Conservation (phyloP, 2,329 filamentous ascomycete species). For the Madurella fahalii region DNA sequence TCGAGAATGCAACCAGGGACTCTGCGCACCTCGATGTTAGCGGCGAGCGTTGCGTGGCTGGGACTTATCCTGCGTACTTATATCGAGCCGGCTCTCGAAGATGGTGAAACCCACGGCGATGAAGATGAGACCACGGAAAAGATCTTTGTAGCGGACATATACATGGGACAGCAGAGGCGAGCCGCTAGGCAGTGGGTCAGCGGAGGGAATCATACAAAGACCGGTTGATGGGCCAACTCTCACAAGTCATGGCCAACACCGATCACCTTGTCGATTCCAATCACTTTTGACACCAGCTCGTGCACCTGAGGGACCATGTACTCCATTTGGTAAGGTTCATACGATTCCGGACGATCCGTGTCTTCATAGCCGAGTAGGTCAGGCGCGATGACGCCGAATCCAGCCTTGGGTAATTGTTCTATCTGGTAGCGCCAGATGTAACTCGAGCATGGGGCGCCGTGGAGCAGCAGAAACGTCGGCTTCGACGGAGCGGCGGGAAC, state of each 20-base stretch:
- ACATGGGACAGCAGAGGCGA: conserved; percentile 10
- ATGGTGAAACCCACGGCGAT: conserved; percentile 14
- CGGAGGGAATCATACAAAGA: too few species aligned
- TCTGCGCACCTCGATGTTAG: neutral
- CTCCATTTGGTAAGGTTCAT: conserved; percentile 30
- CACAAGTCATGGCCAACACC: conserved; percentile 34
- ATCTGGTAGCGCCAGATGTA: conserved; percentile 31
- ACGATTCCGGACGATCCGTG: conserved; percentile 29
- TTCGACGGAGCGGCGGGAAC: conserved; percentile 14
- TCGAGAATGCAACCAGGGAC: neutral
- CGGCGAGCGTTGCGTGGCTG: too few species aligned
- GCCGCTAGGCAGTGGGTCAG: neutral
- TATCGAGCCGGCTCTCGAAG: neutral
- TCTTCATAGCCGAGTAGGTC: conserved; percentile 40
- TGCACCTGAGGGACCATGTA: conserved; percentile 32
- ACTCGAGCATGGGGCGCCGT: conserved; percentile 21
- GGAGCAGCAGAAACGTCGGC: conserved; percentile 22
- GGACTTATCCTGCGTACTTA: conserved; percentile 4
- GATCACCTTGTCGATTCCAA: conserved; percentile 15
- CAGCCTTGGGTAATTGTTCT: conserved; percentile 30
- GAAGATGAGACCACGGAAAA: conserved; percentile 17
- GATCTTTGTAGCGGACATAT: conserved; percentile 3
- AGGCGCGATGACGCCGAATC: conserved; percentile 41
- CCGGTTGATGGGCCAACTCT: too few species aligned
- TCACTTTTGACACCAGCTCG: conserved; percentile 31